Percentiles rank a stretch among this genome's conserved stretches.
Conservation (phyloP, 2,329 filamentous ascomycete species). For the Hysterium pulicare region DNA sequence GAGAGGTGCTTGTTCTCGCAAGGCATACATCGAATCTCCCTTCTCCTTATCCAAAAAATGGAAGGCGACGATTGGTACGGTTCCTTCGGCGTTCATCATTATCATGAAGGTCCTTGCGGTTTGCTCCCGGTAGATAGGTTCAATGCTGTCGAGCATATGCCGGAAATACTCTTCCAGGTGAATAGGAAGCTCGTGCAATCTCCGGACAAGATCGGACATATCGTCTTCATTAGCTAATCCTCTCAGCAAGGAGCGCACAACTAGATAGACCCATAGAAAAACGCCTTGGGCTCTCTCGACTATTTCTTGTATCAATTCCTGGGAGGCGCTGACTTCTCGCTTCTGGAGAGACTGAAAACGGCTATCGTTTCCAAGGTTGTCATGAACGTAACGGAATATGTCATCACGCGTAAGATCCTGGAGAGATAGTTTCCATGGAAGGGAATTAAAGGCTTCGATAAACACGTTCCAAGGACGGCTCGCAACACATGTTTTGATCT, state of each 20-base stretch:
- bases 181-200: constrained; percentile 2
- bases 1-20: background rate
- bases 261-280: constrained; percentile 9
- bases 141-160: constrained; percentile 1
- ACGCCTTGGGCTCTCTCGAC: constrained; percentile 5
- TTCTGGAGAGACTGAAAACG: background rate
- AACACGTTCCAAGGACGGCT: constrained; percentile 8
- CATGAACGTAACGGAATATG: background rate
- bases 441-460: constrained; percentile 1
- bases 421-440: background rate
- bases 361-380: background rate
- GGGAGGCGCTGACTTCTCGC: background rate
- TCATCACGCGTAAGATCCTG: background rate
- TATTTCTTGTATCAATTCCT: constrained; percentile 3
- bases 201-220: constrained; percentile 1
- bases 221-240: constrained; percentile 5
- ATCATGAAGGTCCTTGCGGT: background rate
- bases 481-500: constrained; percentile 9
- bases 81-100: background rate
- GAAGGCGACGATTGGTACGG: background rate
- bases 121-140: background rate
- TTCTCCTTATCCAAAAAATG: background rate
- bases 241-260: constrained; percentile 3
- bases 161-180: constrained; percentile 6
- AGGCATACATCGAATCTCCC: background rate